Evolutionary conservation across 495 filamentous ascomycete genomes (phyloP).

Genomic region (Neurospora terricola): DNA sequence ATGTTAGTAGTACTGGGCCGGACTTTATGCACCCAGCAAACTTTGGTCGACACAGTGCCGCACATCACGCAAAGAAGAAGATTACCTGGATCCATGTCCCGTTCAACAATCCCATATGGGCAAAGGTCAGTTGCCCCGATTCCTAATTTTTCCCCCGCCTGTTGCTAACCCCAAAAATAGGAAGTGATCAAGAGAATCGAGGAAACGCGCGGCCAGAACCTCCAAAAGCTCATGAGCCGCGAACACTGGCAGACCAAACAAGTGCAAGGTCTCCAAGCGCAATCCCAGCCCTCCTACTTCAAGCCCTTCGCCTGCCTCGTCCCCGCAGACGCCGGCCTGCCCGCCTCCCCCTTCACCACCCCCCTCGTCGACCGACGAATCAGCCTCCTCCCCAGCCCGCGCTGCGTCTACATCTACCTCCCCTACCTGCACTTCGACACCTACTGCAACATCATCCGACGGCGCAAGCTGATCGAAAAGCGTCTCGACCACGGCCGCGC

Average conservation of each 20-base stretch:
- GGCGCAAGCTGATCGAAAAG: conserved; percentile 47
- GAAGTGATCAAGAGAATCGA: conserved; percentile 30
- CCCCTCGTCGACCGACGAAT: neutral
- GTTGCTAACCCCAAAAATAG: conserved; percentile 18
- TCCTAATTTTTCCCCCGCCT: conserved; percentile 6
- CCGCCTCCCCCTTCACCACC: neutral
- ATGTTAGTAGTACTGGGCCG: neutral
- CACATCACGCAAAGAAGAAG: conserved; percentile 21
- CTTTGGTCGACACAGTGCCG: neutral
- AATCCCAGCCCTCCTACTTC: conserved; percentile 36
- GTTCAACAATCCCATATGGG: conserved; percentile 58
- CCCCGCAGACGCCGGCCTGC: conserved; percentile 26
- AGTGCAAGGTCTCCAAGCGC: conserved; percentile 33
- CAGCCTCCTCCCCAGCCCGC: conserved; percentile 20
- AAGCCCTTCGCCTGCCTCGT: conserved; percentile 35
- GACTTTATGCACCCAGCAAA: neutral
- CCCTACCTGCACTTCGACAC: conserved; percentile 59
- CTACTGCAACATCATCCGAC: conserved; percentile 48
- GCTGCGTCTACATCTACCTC: conserved; percentile 35
- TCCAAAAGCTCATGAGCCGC: conserved; percentile 38
- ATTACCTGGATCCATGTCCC: conserved; percentile 60
- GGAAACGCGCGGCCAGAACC: conserved; percentile 23
- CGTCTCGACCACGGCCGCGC: conserved; percentile 47
- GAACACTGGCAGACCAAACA: conserved; percentile 39
- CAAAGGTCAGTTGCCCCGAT: conserved; percentile 33